A percentile compares a stretch with the other conserved stretches of the same genome.
These are phyloP conservation scores for Phytophthora sansomeana DNA, from an alignment of 352 stramenopile genomes.

Conservation along the genomic window DNA sequence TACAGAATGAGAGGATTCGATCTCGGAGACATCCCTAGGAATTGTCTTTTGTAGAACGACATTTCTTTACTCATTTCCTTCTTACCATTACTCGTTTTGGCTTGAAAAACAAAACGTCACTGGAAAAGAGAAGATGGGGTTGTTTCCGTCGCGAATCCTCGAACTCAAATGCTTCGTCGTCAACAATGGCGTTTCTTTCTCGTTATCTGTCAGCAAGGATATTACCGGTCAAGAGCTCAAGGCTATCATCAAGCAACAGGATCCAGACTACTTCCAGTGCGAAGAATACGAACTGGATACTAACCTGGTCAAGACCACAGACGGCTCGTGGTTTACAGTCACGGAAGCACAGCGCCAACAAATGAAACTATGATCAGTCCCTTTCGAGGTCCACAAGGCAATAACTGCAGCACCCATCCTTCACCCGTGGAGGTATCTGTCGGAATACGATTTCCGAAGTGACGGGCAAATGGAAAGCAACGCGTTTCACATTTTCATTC, in stretches of 20 bases:
- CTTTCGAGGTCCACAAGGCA: neutral
- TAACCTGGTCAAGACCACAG: neutral
- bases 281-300: neutral
- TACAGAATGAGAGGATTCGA: too few species aligned
- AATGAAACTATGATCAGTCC: neutral
- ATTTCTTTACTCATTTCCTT: neutral
- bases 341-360: neutral
- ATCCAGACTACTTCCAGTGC: neutral
- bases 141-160: neutral
- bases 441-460: neutral
- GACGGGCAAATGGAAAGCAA: neutral
- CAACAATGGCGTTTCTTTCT: neutral
- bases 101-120: neutral
- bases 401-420: neutral
- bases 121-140: neutral
- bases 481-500: neutral
- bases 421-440: neutral
- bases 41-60: neutral
- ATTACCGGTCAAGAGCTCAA: neutral
- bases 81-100: neutral
- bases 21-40: too few species aligned
- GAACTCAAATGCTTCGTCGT: neutral
- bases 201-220: neutral
- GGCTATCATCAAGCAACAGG: neutral
- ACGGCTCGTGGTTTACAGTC: neutral